phyloP scores from a whole-genome alignment of 176 grass and related monocot genomes.

The Phragmites australis region DNA sequence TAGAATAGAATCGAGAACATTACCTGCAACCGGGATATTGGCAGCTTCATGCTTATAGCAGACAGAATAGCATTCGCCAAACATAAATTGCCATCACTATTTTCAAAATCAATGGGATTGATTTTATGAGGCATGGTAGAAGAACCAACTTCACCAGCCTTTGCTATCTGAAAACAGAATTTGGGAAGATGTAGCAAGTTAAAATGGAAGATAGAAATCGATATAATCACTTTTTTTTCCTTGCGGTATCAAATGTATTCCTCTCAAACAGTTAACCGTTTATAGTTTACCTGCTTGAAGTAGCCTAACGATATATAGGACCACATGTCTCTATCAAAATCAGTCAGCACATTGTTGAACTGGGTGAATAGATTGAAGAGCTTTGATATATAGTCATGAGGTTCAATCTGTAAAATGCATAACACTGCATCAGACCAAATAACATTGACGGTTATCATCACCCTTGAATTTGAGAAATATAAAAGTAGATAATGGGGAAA shows the following conservation, averaged over 20 bases:
- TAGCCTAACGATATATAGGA: conserved; percentile 90
- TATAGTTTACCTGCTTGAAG: conserved; percentile 83
- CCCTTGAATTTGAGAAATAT: not conserved
- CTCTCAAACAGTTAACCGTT: not conserved
- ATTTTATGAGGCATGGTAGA: conserved; percentile 99
- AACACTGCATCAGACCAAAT: conserved; percentile 38
- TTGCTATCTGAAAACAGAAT: conserved; percentile 65
- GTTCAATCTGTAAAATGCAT: conserved; percentile 74
- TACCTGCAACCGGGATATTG: conserved; percentile 94
- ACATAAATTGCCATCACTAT: conserved; percentile 88
- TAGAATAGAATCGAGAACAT: conserved; percentile 3
- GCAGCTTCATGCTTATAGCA: conserved; percentile 86
- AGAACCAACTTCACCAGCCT: conserved; percentile 92
- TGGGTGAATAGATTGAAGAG: conserved; percentile 81
- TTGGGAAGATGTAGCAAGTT: not conserved
- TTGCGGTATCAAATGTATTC: not conserved
- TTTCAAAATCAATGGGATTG: conserved; percentile 99
- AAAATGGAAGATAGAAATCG: conserved; percentile 18
- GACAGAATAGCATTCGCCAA: conserved; percentile 62
- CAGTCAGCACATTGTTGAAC: conserved; percentile 88
- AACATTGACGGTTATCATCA: conserved; percentile 9
- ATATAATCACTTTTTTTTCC: not conserved
- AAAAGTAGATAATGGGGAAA: not conserved
- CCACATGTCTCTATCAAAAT: conserved; percentile 96
- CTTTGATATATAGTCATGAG: conserved; percentile 94